Evolutionary conservation across 768 basidiomycete genomes (phyloP), one percentile per base, ranked within the genome.

Genomic region (Boletus sp.): DNA sequence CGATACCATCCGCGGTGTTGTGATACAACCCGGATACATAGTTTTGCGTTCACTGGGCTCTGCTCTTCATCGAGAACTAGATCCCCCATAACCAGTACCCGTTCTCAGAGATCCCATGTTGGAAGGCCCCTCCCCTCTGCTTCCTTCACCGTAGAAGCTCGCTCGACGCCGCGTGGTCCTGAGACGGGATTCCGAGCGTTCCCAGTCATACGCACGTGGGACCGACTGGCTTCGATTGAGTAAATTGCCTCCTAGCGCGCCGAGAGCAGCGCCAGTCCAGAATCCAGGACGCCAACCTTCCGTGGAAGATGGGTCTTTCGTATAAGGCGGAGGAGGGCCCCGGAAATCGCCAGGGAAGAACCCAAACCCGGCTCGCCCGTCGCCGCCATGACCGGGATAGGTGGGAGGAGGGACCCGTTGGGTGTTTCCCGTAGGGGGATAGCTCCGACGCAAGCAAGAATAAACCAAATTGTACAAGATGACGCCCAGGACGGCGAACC

Each of bases 51-150:
- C 35, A 50, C 33, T 37, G 11, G 2, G 18, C 28, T 37, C 44
- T 7, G 12, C 9, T 65, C 71, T 71, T 74, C 64, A 93, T 58
- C 91, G 78, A 29, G 87, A 85, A 58, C 72, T 84, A 5, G 91
- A 89, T 29, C 91, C 85, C 32, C 92, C 93, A 54, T 88, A 82
- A 0, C 90, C 92, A 15, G 90, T 89, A 66, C 90, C 90, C 36
- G 82, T 76, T 68, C 92, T 81, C 80, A 89, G 85, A 24, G 81
- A 60, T 7, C 90, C 92, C 47, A 90, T 65, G 67, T 79, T 83
- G 28, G 88, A 90, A 15, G 84, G 69, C 7, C 89, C 88, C 67
- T 89, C 88, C 7, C 84, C 85, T 55, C 88, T 76, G 64, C 88
- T 85, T 20, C 80, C 76, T 9, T 65, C 59, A 6, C 50, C 58